Percentiles rank a stretch among this genome's conserved stretches.
Evolutionary conservation across 2,329 filamentous ascomycete genomes (phyloP).

Genomic region (Venturia effusa): DNA sequence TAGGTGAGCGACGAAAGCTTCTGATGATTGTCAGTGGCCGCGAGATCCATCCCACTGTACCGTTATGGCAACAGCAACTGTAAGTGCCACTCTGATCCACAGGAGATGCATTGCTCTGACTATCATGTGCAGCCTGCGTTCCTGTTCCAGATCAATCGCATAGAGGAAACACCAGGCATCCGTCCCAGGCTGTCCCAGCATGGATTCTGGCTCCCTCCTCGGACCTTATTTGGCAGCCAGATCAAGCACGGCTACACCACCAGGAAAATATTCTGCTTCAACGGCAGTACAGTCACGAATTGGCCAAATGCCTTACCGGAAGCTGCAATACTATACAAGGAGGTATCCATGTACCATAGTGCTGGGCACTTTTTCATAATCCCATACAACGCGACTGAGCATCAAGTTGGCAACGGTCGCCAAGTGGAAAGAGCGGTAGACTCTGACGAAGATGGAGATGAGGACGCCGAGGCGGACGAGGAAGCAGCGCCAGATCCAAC

Average conservation of each 20-base stretch:
- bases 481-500: not conserved
- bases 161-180: slow-evolving; percentile 5
- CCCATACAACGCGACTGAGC: slow-evolving; percentile 7
- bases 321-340: not conserved
- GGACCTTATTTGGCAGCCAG: slow-evolving; percentile 5
- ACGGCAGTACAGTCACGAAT: not conserved
- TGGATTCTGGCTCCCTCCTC: slow-evolving; percentile 7
- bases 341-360: slow-evolving; percentile 9
- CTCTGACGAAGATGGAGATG: slow-evolving; percentile 1
- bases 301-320: not conserved
- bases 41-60: not conserved
- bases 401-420: slow-evolving; percentile 8
- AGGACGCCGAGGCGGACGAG: slow-evolving; percentile 7
- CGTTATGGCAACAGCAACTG: not conserved
- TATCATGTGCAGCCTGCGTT: not conserved
- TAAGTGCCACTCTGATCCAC: not conserved
- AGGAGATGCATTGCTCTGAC: not conserved
- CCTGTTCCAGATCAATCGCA: slow-evolving; percentile 7
- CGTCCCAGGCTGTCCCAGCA: slow-evolving; percentile 1
- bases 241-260: slow-evolving; percentile 3
- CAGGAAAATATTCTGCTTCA: slow-evolving; percentile 4
- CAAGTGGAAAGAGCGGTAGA: not conserved
- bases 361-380: slow-evolving; percentile 7
- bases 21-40: not conserved
- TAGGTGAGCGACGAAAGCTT: not conserved